phyloP scores from a whole-genome alignment of 768 basidiomycete species.

The Mycena rebaudengoi region DNA sequence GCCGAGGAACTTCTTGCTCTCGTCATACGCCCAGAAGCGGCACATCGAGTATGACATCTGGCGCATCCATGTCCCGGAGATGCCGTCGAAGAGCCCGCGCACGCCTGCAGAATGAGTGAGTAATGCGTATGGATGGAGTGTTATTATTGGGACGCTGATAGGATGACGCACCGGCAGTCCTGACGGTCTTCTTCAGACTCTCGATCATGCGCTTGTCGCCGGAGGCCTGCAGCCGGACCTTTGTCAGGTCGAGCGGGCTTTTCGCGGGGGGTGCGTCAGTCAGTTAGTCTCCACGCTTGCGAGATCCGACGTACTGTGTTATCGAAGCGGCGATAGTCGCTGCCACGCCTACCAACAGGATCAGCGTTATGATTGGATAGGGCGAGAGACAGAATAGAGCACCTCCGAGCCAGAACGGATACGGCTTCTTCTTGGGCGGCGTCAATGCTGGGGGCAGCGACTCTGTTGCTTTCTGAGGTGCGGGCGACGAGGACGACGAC shows the following conservation, averaged over 20 bases:
- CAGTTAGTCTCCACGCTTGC: neutral
- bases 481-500: too few species aligned
- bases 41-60: constrained; percentile 95
- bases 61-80: constrained; percentile 87
- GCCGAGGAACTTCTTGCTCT: constrained; percentile 85
- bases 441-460: too few species aligned
- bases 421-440: constrained; percentile 68
- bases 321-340: constrained; percentile 90
- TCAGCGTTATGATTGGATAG: neutral
- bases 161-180: constrained; percentile 71
- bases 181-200: constrained; percentile 83
- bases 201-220: constrained; percentile 92
- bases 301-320: constrained; percentile 63
- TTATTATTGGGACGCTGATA: too few species aligned
- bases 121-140: too few species aligned
- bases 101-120: constrained; percentile 47
- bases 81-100: constrained; percentile 85
- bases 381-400: constrained; percentile 26
- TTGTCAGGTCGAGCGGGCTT: constrained; percentile 88
- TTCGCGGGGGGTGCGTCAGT: neutral
- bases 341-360: constrained; percentile 60
- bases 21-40: constrained; percentile 94
- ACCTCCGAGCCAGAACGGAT: constrained; percentile 91
- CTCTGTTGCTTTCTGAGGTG: too few species aligned
- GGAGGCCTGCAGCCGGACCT: constrained; percentile 90